Base-by-base conservation (phyloP, 139 green algal species). In the Volvox africanus region DNA sequence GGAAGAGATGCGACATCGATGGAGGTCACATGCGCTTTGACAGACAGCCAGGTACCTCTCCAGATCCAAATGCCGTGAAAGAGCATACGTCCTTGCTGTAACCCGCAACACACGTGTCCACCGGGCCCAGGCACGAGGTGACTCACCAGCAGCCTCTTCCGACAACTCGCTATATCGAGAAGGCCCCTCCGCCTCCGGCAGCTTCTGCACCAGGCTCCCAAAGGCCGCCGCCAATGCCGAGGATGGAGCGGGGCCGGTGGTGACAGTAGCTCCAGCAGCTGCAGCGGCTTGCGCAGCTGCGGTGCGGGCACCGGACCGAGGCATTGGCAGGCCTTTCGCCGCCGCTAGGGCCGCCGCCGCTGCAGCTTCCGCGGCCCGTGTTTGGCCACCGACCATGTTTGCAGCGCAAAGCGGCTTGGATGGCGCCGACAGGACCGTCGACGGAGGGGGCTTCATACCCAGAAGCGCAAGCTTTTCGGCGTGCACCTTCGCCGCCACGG, bases 211-310 rank as follows among this genome's bases (percentile, higher is more conserved):
- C 33, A 91, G 30, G 20, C 28, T 78, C 0, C 69, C 91, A 85
- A 91, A 91, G 13, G 91, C 91, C 0, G 91, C 91, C 28, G 86
- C 91, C 82, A 90, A 69, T 6, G 75, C 89, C 0, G 73, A 87
- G 0, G 30, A 28, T 14, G 71, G 50, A 0, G 33, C 82, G 1
- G 76, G 37, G 11, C n/a, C 88, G 1, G 19, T 80, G 1, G 28
- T n/a, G 0, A 80, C 79, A 0, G 22, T 21, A 0, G 0, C 69
- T 28, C 37, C 85, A 20, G 35, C 83, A 0, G 37, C 85, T 11
- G 35, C 83, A 0, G 37, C 37, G 20, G 67, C 84, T 0, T 17
- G 50, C 30, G 73, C 28, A 12, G 85, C 37, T 22, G 50, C 37
- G n/a, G 73, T 75, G 21, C 86, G 50, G 0, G 73, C 82, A 9